Evolutionary conservation across 257 asterid genomes (phyloP), one percentile per base, ranked within the genome.

Genomic region (Lycium ferocissimum): DNA sequence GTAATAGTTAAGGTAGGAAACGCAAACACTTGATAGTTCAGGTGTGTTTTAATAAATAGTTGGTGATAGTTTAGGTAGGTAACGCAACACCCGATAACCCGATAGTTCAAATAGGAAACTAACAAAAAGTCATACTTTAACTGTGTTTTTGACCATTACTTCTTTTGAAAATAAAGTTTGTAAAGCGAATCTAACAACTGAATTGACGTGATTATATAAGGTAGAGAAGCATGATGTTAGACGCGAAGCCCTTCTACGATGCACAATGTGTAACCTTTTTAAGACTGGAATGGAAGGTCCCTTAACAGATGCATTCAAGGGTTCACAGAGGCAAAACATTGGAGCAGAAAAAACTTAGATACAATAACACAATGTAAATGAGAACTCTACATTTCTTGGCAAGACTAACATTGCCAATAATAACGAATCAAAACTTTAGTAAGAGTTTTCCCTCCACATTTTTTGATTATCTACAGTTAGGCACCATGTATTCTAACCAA

Each of bases 391-490:
- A 43, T 0, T 43, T 51, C 63, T 22, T 26, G 47, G 18, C 40
- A 59, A 59, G 66, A 59, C 4, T 6, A 59, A 59, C 11, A 59
- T 7, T 18, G 4, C 11, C 22, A 51, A 1, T 3, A 75, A 49
- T 26, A 75, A 49, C 62, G 17, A 75, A 51, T 75, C 62, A 75
- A 75, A 75, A 75, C 63, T 76, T 76, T 3, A 47, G 61, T 49
- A 76, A 76, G 81, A 51, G 62, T 76, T 51, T 22, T 76, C 63
- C 22, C 62, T 51, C 81, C 56, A 51, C 43, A 22, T 22, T 51
- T 63, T 43, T 13, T 76, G 81, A 26, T 76, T 76, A 76, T 76
- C 45, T 76, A 76, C 81, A 76, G 62, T 49, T 22, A 12, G 81
- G 62, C 57, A 75, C 43, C 81, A 75, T 75, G 45, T 7, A 75